phyloP scores from a whole-genome alignment of 495 filamentous ascomycete species.

The Penicillium manginii region DNA sequence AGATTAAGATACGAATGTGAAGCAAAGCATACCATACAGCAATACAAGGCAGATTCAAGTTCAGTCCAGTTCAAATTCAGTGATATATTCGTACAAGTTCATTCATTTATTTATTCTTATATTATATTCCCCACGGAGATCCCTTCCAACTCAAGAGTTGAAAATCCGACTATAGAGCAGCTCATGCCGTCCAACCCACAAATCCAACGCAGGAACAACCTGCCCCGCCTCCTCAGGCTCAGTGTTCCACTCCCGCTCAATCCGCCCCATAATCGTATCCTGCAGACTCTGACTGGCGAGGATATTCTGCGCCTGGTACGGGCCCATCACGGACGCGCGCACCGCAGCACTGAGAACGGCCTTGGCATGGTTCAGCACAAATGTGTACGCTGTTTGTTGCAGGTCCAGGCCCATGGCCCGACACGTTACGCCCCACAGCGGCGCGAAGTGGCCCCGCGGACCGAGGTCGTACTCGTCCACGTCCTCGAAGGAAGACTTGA shows the following conservation, averaged over 20 bases:
- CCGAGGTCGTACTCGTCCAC: slow-evolving; percentile 35
- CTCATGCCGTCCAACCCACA: slow-evolving; percentile 96
- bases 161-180: slow-evolving; percentile 95
- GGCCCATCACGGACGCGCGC: slow-evolving; percentile 83
- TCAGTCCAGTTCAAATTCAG: too few species aligned
- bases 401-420: slow-evolving; percentile 61
- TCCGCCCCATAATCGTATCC: slow-evolving; percentile 59
- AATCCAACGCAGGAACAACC: slow-evolving; percentile 81
- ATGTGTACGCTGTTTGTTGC: slow-evolving; percentile 78
- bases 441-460: slow-evolving; percentile 70
- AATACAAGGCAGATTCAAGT: background rate
- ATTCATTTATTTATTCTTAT: too few species aligned
- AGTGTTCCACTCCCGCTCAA: slow-evolving; percentile 62
- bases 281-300: slow-evolving; percentile 70
- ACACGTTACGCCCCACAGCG: slow-evolving; percentile 78
- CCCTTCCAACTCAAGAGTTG: slow-evolving; percentile 71
- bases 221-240: slow-evolving; percentile 83
- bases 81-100: too few species aligned
- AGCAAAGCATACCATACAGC: slow-evolving; percentile 6
- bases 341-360: slow-evolving; percentile 89
- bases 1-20: slow-evolving; percentile 16
- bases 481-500: slow-evolving; percentile 39
- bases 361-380: slow-evolving; percentile 85
- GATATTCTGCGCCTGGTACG: slow-evolving; percentile 87
- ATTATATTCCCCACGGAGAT: too few species aligned